Evolutionary conservation across 331 rosid species (phyloP).

Genomic region (Phaseolus coccineus): DNA sequence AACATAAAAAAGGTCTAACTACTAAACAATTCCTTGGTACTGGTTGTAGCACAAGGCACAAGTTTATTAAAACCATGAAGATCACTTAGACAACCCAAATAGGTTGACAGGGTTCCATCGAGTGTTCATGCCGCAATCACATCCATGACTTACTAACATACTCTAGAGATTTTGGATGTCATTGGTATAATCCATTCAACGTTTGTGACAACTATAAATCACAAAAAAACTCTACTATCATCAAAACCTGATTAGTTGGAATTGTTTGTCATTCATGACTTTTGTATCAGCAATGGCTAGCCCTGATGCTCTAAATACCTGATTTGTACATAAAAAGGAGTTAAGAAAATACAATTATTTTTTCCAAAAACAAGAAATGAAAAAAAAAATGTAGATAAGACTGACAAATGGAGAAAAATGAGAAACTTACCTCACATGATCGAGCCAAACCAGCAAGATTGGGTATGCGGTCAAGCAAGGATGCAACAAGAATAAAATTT

Average conservation of each 20-base stretch:
- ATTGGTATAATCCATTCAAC: too few relatives aligned
- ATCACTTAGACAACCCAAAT: too few relatives aligned
- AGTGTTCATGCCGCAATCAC: too few relatives aligned
- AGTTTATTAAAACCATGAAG: too few relatives aligned
- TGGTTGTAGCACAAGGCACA: too few relatives aligned
- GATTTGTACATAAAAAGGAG: constrained; percentile 44
- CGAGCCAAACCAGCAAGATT: constrained; percentile 97
- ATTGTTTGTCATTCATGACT: constrained; percentile 81
- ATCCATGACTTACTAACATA: too few relatives aligned
- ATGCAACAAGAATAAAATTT: constrained; percentile 77
- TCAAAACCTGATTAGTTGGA: constrained; percentile 89
- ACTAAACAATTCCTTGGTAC: too few relatives aligned
- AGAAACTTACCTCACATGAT: constrained; percentile 82
- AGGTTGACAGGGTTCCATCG: too few relatives aligned
- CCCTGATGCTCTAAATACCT: constrained; percentile 87
- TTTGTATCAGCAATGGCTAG: constrained; percentile 74
- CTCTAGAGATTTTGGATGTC: too few relatives aligned
- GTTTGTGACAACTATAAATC: constrained; percentile 16
- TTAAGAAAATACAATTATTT: constrained; percentile 10
- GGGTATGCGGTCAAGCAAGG: constrained; percentile 95
- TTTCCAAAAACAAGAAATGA: constrained; percentile 5
- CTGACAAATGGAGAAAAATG: constrained; percentile 22
- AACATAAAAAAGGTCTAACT: too few relatives aligned
- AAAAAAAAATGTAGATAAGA: constrained; percentile 2
- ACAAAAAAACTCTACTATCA: constrained; percentile 28